Base-by-base conservation (phyloP, 805 yeast species). In the Cyberlindnera euphorbiiphila region DNA sequence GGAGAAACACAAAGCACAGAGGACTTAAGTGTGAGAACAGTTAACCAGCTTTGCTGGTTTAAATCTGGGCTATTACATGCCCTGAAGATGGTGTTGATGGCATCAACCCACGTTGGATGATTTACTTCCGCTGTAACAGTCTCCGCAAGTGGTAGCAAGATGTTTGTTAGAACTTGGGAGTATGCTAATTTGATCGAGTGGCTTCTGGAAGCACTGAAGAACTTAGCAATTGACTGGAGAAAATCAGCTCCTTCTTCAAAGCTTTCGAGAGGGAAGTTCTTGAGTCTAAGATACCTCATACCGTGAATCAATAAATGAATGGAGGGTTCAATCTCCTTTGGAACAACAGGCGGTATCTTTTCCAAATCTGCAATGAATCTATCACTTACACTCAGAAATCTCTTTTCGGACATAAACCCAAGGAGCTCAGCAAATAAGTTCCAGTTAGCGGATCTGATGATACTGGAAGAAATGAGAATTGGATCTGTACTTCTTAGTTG, bases 191-290 rank as follows among this genome's bases (percentile, higher is more conserved):
- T 68, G 2, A 91, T 69, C 4, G 78, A 70, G 35, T 78, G 77
- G 45, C 81, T 84, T 25, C 71, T 76, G 2, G 94, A 72, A 29
- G 69, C 65, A 27, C 68, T 62, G 58, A 84, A 89, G 53, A 93
- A 93, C 54, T 91, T 89, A 2, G 91, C 85, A 27, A 93, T 61
- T 12, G 96, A 85, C 44, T 79, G 82, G 44, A 91, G 63, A 53
- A 91, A 93, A 44, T 87, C 96, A 0, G 97, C 96, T 47, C 89
- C 76, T 49, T 93, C 98, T 60, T 93, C 99, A 52, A 94, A 82
- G 25, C 70, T 74, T 42, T 93, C 97, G 47, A 91, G 68, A 0
- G 98, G 97, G 47, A 85, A 85, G 47, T 88, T 82, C 34, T 80
- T 78, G 33, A 93, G 65, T 43, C 76, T 77, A 36, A 93, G 61